Evolutionary conservation across 2,329 filamentous ascomycete genomes (phyloP), one percentile per base, ranked within the genome.

Genomic region (Seiridium cupressi): DNA sequence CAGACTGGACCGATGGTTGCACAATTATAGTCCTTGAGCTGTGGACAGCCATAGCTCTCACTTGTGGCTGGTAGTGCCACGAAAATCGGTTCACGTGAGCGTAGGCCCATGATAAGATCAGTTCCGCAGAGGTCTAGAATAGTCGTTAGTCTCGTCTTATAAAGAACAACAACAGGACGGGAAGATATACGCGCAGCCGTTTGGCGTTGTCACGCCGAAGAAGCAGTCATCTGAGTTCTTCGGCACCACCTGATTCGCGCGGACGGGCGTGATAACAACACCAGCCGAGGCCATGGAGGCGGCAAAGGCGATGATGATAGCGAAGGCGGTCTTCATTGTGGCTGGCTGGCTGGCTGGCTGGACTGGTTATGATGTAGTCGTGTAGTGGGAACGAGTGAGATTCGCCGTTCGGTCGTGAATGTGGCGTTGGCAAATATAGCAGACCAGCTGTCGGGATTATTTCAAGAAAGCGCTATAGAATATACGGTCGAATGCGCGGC

Each of bases 211-310:
- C 18, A 83, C 81, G 40, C 84, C 84, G 66, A 81, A 84, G 65
- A 79, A 82, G 69, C 84, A 87, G 68, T 87, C 84, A 35, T 77
- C 80, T 2, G 66, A 42, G 18, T 70, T 65, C 66, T 77, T 81
- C 35, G 74, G 67, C n/a, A 86, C 79, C 40, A 86, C 74, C 69
- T 85, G 83, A 62, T 85, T 73, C 31, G 69, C 61, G 47, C 70
- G 73, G 64, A 86, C 78, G 55, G 84, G 84, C 3, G 81, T 84
- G 68, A 83, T 80, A 68, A 87, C 81, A 54, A 86, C 77, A 59
- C 79, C 83, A 35, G 84, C 84, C 63, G 73, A 79, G 67, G 70
- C 81, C 55, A 83, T 68, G 3, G 81, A 79, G 55, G 75, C 73
- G 67, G 76, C 76, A 35, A 78, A 72, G 58, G 79, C 78, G 51